A percentile compares a stretch with the other conserved stretches of the same genome.
These are phyloP conservation scores for Penicillium corylophilum DNA, from an alignment of 2,329 filamentous ascomycete genomes.

Conservation along the genomic window DNA sequence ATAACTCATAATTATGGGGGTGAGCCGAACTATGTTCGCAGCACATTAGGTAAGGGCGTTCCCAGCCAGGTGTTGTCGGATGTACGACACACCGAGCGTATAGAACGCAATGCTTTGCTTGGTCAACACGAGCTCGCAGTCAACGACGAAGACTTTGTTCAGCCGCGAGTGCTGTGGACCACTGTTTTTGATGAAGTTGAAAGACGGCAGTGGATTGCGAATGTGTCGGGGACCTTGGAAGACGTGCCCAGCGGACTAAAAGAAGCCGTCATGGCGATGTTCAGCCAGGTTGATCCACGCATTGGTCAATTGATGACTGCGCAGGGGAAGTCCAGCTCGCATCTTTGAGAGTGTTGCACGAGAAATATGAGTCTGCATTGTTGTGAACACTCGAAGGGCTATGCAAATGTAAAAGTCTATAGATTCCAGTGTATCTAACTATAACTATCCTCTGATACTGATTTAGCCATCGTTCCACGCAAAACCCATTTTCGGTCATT, in stretches of 20 bases:
- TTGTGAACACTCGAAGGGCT: too few species aligned
- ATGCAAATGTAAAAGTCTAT: too few species aligned
- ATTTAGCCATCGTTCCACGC: too few species aligned
- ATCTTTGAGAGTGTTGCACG: background rate
- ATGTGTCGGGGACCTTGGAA: slow-evolving; percentile 25
- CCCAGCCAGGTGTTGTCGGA: slow-evolving; percentile 15
- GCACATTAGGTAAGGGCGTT: slow-evolving; percentile 22
- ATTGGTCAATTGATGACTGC: slow-evolving; percentile 15
- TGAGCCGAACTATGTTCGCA: slow-evolving; percentile 56
- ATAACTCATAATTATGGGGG: slow-evolving; percentile 56
- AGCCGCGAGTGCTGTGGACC: slow-evolving; percentile 32
- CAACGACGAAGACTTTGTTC: slow-evolving; percentile 32
- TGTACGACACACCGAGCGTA: slow-evolving; percentile 23
- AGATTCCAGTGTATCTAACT: too few species aligned
- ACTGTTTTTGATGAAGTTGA: slow-evolving; percentile 28
- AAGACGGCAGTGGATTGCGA: slow-evolving; percentile 20
- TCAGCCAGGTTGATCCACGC: slow-evolving; percentile 11
- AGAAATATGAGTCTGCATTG: too few species aligned
- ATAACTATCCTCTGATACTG: too few species aligned
- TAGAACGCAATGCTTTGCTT: slow-evolving; percentile 20
- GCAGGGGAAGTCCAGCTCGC: background rate
- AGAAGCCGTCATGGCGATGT: slow-evolving; percentile 13
- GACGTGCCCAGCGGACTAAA: slow-evolving; percentile 20
- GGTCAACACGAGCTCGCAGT: slow-evolving; percentile 26
- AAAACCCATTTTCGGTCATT: too few species aligned